phyloP scores from a whole-genome alignment of 257 asterid genomes.

The Paraleonurus japonicus region DNA sequence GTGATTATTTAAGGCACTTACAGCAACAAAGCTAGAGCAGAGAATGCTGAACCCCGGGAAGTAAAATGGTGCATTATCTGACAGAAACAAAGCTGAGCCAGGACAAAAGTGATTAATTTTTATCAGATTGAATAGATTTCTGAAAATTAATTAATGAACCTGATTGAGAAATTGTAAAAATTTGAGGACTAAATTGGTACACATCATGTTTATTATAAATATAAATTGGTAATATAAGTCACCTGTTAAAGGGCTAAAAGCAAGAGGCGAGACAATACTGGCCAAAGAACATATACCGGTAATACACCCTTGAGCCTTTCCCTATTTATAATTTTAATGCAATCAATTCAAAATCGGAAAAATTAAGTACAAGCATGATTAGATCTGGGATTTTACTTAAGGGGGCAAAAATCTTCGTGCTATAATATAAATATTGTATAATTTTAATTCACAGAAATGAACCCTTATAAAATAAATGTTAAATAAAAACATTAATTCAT shows the following conservation, averaged over 20 bases:
- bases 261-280: conserved; percentile 66
- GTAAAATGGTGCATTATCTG: conserved; percentile 74
- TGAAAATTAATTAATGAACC: background rate
- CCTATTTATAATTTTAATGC: conserved; percentile 45
- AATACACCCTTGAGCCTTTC: conserved; percentile 85
- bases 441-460: no score
- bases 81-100: conserved; percentile 70
- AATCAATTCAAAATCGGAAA: no score
- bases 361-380: no score
- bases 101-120: background rate
- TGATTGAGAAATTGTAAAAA: no score
- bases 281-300: conserved; percentile 75
- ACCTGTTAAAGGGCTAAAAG: conserved; percentile 80
- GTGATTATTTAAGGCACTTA: conserved; percentile 35
- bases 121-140: background rate
- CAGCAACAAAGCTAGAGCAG: conserved; percentile 65
- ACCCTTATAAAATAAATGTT: no score
- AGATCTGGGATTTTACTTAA: no score
- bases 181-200: no score
- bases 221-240: no score
- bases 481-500: no score
- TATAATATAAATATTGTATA: no score
- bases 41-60: conserved; percentile 89
- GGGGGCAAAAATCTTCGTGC: no score
- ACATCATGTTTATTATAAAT: no score